Evolutionary conservation across 2,329 filamentous ascomycete species (phyloP).

Genomic region (Penicillium sp.): DNA sequence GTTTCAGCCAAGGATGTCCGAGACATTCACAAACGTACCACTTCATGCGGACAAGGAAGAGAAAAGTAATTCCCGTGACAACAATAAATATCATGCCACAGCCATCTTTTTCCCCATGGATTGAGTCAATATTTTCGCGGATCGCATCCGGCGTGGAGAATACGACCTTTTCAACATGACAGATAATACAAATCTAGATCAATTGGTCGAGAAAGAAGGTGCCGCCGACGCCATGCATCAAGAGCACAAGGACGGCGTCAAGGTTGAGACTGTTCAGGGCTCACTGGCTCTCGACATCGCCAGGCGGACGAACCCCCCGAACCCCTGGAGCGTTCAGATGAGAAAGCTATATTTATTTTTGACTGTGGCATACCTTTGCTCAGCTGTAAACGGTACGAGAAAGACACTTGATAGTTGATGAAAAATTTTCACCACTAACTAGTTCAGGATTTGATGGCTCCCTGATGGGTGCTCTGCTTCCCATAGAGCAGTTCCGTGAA

Average conservation of each 20-base stretch:
- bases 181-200: neutral
- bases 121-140: neutral
- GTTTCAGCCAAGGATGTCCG: constrained; percentile 3
- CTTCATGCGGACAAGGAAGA: neutral
- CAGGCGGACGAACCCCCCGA: constrained; percentile 8
- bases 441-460: constrained; percentile 13
- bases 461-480: constrained; percentile 14
- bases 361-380: constrained; percentile 11
- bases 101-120: neutral
- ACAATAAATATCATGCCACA: neutral
- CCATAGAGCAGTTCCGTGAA: constrained; percentile 7
- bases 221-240: neutral
- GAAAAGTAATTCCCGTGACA: neutral
- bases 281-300: constrained; percentile 13
- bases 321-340: constrained; percentile 12
- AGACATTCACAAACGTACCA: neutral
- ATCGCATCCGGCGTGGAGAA: neutral
- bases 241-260: constrained; percentile 8
- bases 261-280: constrained; percentile 12
- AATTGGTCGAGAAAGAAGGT: constrained; percentile 1
- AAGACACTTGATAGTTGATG: neutral
- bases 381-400: constrained; percentile 9
- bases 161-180: neutral
- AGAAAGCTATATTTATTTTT: constrained; percentile 7
- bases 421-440: neutral